Evolutionary conservation across 352 stramenopile species (phyloP).

Genomic region (Elongisporangium prolatum): DNA sequence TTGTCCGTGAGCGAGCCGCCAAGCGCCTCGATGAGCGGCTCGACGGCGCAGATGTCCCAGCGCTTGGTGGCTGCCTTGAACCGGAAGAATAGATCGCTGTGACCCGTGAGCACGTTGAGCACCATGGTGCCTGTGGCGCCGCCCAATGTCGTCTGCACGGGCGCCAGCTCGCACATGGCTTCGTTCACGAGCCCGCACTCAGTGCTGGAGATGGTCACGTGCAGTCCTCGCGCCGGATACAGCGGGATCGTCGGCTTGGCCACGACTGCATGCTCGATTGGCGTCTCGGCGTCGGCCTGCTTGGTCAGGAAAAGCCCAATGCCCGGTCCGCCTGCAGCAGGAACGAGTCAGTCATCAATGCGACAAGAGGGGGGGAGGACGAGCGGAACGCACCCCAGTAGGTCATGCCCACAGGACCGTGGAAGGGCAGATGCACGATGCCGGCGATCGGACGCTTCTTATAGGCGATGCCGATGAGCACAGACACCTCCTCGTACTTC

Average conservation of each 20-base stretch:
- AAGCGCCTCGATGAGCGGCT: conserved; percentile 54
- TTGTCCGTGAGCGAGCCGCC: conserved; percentile 57
- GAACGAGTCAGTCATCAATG: conserved; percentile 4
- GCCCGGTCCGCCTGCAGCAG: conserved; percentile 32
- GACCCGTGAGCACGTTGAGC: conserved; percentile 52
- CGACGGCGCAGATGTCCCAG: conserved; percentile 76
- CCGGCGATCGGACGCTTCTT: conserved; percentile 53
- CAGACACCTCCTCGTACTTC: conserved; percentile 71
- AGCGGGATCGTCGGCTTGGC: conserved; percentile 10
- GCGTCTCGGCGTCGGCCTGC: conserved; percentile 17
- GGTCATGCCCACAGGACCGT: conserved; percentile 40
- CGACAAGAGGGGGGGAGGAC: conserved; percentile 1
- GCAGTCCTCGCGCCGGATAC: conserved; percentile 34
- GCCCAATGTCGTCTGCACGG: conserved; percentile 32
- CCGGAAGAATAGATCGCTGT: conserved; percentile 63
- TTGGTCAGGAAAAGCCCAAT: conserved; percentile 48
- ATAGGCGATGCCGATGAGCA: conserved; percentile 71
- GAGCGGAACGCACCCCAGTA: conserved; percentile 57
- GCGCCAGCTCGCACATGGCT: conserved; percentile 30
- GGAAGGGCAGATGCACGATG: conserved; percentile 74
- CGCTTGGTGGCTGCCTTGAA: conserved; percentile 68
- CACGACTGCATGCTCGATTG: conserved; percentile 23
- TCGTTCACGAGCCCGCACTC: conserved; percentile 42
- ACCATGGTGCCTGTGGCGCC: conserved; percentile 73
- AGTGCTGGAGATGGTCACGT: conserved; percentile 56